Base-by-base conservation (phyloP, 306 rosid species). In the Quercus mongolica region DNA sequence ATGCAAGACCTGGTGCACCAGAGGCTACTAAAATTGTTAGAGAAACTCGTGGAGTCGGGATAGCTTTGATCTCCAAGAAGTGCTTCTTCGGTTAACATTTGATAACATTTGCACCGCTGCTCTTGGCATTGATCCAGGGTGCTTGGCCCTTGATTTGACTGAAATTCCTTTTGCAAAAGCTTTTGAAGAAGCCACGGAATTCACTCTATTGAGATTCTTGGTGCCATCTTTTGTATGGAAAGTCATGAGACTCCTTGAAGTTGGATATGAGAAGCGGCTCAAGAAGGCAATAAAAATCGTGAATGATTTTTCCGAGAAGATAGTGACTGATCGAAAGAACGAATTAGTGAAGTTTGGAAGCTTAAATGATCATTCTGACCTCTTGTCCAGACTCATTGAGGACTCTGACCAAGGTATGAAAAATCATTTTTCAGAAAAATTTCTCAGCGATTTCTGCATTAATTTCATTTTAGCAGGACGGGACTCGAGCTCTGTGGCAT, bases 381-480 rank as follows among this genome's bases (percentile, higher is more conserved):
- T 89, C 20, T 63, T 87, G 31, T 88, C 89, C 19, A 81, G 78
- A 67, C 84, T 86, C 2, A 71, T 51, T 62, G 38, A 23, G 8
- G 13, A 28, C 56, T 14, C 59, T 5, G 30, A 51, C 26, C 11
- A 25, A 58, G 17, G 0, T 33, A 57, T 19, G 14, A 69, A 71
- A 7, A 59, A 4, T 8, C 25, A 54, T 15, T 85, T 73, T 31
- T 58, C 82, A 4, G 73, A 85, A 64, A 68, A 72, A 83, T 68
- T 79, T 69, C 44, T 84, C 4, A 78, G 68, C 18, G 92, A 86
- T 72, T 83, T 88, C 58, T 81, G 83, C 71, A 71, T 86, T 57
- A 88, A 79, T 75, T 77, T 86, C 59, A 81, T 86, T 17, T 71
- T 88, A 67, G 87, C 90, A n/a, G 90, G 92, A 5, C 74, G 89